Conservation (phyloP, 805 yeast genomes). For the Spencermartinsiella europaea region DNA sequence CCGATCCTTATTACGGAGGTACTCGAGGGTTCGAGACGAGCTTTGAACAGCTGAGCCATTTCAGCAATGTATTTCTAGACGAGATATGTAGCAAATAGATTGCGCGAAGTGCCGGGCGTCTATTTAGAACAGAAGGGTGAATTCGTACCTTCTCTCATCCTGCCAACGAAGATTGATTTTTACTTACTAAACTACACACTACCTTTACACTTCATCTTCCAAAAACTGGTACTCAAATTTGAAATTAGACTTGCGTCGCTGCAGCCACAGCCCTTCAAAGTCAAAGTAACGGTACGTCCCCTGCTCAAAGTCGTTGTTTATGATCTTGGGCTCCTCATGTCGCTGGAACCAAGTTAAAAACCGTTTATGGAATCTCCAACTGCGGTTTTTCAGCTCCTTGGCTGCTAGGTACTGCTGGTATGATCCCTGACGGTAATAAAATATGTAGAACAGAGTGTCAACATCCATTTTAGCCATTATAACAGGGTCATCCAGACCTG, state of each 20-base stretch:
- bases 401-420: slow-evolving; percentile 76
- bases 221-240: slow-evolving; percentile 43
- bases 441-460: slow-evolving; percentile 87
- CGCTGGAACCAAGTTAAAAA: slow-evolving; percentile 77
- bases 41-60: slow-evolving; percentile 68
- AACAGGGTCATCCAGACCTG: slow-evolving; percentile 47
- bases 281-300: slow-evolving; percentile 78
- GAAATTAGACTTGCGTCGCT: slow-evolving; percentile 55
- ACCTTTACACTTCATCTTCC: slow-evolving; percentile 35
- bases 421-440: slow-evolving; percentile 76
- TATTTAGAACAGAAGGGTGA: too few species aligned
- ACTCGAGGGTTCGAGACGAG: slow-evolving; percentile 73
- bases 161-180: neutral
- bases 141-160: neutral
- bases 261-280: slow-evolving; percentile 64
- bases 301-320: slow-evolving; percentile 40
- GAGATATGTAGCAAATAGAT: neutral
- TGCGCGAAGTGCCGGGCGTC: neutral
- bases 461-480: slow-evolving; percentile 68
- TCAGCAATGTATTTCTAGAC: slow-evolving; percentile 61
- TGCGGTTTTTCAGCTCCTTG: slow-evolving; percentile 67
- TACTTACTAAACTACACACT: neutral
- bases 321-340: slow-evolving; percentile 48
- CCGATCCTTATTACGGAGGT: slow-evolving; percentile 94
- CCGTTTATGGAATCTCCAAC: slow-evolving; percentile 76